Base-by-base conservation (phyloP, 2,329 filamentous ascomycete genomes). In the Sporothrix humicola region DNA sequence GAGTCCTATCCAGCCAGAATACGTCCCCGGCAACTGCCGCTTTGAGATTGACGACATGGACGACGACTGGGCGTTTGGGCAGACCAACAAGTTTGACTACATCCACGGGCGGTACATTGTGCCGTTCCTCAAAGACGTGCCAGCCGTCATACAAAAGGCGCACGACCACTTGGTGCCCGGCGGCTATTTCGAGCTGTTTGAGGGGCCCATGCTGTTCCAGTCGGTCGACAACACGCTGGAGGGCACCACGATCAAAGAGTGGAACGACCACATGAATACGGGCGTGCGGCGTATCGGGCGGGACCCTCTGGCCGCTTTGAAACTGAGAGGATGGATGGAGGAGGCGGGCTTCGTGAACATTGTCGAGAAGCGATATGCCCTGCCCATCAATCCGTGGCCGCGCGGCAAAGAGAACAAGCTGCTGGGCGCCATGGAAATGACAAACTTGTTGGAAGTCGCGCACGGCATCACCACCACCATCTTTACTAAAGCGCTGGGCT, bases 41-140 rank as follows among this genome's bases (percentile, higher is more conserved):
- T 89, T 89, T 78, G 80, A 88, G 69, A 82, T 89, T 50, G 87
- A 89, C 75, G 87, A 90, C 75, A 80, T 84, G 42, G 86, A 87
- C 75, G 83, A 87, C 73, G 81, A 84, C 0, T 90, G 88, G 88
- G 79, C 84, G 3, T 80, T 69, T 54, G 17, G 66, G 3, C 2
- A 76, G 26, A 83, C 83, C 73, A 76, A 82, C 1, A 80, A 85
- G 69, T 89, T 89, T 78, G 87, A 89, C 79, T 87, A 85, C 76
- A 85, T 90, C 72, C 86, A 89, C 78, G 80, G 82, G 50, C 83
- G 87, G 31, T 82, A 85, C 69, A 83, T 90, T 79, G 82, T 83
- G 1, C 83, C 83, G n/a, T 85, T 84, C 73, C 85, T 90, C 71
- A 79, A 81, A 12, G 83, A 89, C 77, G 87, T 85, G 82, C 82